phyloP scores from a whole-genome alignment of 176 grass and related monocot genomes.

The Cenchrus americanus region DNA sequence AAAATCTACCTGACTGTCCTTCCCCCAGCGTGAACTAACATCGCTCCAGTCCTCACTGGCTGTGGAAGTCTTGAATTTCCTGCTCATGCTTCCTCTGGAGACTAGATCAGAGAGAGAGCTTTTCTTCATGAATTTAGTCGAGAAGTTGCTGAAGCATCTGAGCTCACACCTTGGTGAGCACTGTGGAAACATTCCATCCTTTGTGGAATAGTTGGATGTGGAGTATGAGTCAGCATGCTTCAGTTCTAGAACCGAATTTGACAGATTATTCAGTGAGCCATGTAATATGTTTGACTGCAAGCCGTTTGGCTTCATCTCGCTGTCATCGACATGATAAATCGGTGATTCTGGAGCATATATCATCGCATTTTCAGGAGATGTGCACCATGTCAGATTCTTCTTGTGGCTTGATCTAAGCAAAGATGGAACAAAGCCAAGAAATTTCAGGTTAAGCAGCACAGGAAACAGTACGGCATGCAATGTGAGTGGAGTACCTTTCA shows the following conservation, averaged over 20 bases:
- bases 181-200: conserved; percentile 49
- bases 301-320: conserved; percentile 43
- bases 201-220: conserved; percentile 40
- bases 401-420: conserved; percentile 53
- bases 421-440: conserved; percentile 24
- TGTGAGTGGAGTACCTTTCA: conserved; percentile 67
- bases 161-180: conserved; percentile 62
- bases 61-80: conserved; percentile 62
- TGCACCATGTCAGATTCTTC: conserved; percentile 62
- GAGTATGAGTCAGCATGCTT: conserved; percentile 50
- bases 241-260: conserved; percentile 64
- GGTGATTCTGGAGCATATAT: conserved; percentile 68
- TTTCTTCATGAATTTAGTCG: conserved; percentile 69
- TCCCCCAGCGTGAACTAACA: conserved; percentile 60
- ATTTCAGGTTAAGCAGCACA: conserved; percentile 12
- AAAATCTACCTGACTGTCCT: conserved; percentile 71
- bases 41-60: conserved; percentile 78
- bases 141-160: conserved; percentile 94
- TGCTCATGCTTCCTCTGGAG: conserved; percentile 71
- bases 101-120: conserved; percentile 63
- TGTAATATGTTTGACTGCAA: conserved; percentile 63
- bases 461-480: conserved; percentile 11
- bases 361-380: conserved; percentile 60
- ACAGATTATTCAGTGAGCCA: conserved; percentile 61
- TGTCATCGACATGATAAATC: conserved; percentile 39